phyloP scores from a whole-genome alignment of 1,284 basidiomycete species.

The Cronartium quercuum region DNA sequence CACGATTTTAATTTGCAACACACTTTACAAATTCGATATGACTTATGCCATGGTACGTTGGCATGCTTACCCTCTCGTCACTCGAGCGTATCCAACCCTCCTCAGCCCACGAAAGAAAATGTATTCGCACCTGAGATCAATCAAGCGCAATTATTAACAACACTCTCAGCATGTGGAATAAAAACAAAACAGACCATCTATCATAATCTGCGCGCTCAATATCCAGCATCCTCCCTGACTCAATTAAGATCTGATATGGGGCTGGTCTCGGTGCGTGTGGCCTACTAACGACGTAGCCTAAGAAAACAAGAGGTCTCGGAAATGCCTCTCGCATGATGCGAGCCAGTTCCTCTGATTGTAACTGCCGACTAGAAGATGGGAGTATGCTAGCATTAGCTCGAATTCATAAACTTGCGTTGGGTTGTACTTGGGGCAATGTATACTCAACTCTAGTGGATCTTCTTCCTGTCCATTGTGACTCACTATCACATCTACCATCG shows the following conservation, averaged over 20 bases:
- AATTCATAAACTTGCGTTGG: slow-evolving; percentile 25
- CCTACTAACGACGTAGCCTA: slow-evolving; percentile 74
- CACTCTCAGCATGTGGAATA: slow-evolving; percentile 66
- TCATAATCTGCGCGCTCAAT: slow-evolving; percentile 66
- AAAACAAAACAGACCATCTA: slow-evolving; percentile 69
- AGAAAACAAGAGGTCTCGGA: slow-evolving; percentile 73
- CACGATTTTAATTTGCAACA: background rate
- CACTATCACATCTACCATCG: slow-evolving; percentile 71
- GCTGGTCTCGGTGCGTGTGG: slow-evolving; percentile 67
- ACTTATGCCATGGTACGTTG: background rate
- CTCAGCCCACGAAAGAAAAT: slow-evolving; percentile 33
- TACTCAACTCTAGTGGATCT: slow-evolving; percentile 34
- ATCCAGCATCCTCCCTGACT: slow-evolving; percentile 53
- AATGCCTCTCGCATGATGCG: slow-evolving; percentile 67
- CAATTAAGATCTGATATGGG: slow-evolving; percentile 71
- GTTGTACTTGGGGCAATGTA: background rate
- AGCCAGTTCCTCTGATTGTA: slow-evolving; percentile 77
- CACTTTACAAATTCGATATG: slow-evolving; percentile 35
- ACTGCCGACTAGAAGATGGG: slow-evolving; percentile 83
- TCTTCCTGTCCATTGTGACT: slow-evolving; percentile 77
- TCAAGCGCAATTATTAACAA: background rate
- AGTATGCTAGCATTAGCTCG: background rate
- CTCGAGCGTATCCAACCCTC: slow-evolving; percentile 28
- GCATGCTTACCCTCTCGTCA: slow-evolving; percentile 31
- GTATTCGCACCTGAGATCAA: slow-evolving; percentile 31